Evolutionary conservation across 768 basidiomycete genomes (phyloP), one percentile per base, ranked within the genome.

Genomic region (Sporobolomyces phaffii): DNA sequence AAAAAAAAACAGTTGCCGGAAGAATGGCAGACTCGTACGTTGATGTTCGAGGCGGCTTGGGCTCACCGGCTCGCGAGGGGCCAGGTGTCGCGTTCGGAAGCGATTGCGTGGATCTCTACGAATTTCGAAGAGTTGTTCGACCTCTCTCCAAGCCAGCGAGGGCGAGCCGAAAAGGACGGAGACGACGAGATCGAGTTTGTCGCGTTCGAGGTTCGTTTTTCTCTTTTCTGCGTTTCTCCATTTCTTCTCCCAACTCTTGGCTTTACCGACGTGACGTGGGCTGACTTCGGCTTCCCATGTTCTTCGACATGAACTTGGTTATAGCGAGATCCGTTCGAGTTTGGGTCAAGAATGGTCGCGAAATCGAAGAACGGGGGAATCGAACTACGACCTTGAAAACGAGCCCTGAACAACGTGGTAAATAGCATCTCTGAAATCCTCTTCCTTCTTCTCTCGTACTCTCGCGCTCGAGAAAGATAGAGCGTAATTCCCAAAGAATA

Each of bases 21-120:
- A 66, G 82, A 83, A 44, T 90, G 86, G 87, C 81, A 82, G 31
- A 86, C 87, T 10, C 83, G 88, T 29, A 90, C 87, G 74, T 81
- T 87, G 14, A 83, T 87, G 20, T 88, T 91, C 70, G 90, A 94
- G 69, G 78, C 85, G 34, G 88, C 84, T 47, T 93, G 91, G 76
- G 81, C 81, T 38, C 75, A 81, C 45, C 75, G 82, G 14, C 80
- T 81, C 65, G 76, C 78, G 11, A 73, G 75, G 24, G 79, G 78
- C 9, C 64, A 75, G 20, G 78, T 84, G 48, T 74, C 77, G 45
- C 81, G 81, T 73, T 66, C 75, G 4, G 76, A 81, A 31, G 85
- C 86, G 0, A 74, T 86, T 43, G 82, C 81, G 8, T 77, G 86
- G 5, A 84, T 80, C 13, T 82, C 83, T 41, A 78, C 79, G 33